phyloP scores from a whole-genome alignment of 2,329 filamentous ascomycete species.

The Gremmenia infestans region DNA sequence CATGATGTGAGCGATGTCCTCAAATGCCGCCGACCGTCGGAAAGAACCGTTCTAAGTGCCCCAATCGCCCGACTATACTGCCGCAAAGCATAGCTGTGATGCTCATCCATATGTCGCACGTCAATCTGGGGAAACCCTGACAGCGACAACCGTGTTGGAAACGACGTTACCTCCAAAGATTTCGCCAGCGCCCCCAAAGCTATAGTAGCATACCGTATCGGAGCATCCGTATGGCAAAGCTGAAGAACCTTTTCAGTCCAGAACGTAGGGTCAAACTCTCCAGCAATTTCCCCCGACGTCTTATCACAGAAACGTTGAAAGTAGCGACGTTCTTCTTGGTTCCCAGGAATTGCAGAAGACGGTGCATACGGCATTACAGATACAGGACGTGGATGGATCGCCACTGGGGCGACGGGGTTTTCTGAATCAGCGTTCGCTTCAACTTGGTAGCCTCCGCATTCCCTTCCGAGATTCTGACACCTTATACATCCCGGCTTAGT shows the following conservation, averaged over 20 bases:
- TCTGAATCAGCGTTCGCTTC: conserved; percentile 25
- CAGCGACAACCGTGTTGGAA: conserved; percentile 27
- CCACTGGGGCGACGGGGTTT: conserved; percentile 23
- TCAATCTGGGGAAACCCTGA: conserved; percentile 31
- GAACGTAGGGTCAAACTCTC: conserved; percentile 28
- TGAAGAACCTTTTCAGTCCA: conserved; percentile 32
- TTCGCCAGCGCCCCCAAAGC: conserved; percentile 29
- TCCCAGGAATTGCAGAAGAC: conserved; percentile 26
- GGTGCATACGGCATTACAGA: conserved; percentile 28
- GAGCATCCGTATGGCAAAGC: conserved; percentile 28
- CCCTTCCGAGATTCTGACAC: conserved; percentile 31
- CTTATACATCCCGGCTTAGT: conserved; percentile 30
- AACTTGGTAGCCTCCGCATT: conserved; percentile 30
- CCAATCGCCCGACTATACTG: conserved; percentile 29
- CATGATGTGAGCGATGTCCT: conserved; percentile 29
- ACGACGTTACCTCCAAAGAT: conserved; percentile 28
- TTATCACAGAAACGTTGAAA: conserved; percentile 32
- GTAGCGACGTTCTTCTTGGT: conserved; percentile 27
- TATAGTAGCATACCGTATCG: conserved; percentile 29
- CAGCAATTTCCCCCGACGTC: conserved; percentile 28
- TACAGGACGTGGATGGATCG: conserved; percentile 29
- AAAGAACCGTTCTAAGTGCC: conserved; percentile 24
- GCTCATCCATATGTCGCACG: conserved; percentile 28
- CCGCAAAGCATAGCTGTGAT: conserved; percentile 28
- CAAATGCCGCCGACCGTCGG: conserved; percentile 28